Percentiles rank a stretch among this genome's conserved stretches.
phyloP scores from a whole-genome alignment of 2,329 filamentous ascomycete species.

The Kalmusia sp. region DNA sequence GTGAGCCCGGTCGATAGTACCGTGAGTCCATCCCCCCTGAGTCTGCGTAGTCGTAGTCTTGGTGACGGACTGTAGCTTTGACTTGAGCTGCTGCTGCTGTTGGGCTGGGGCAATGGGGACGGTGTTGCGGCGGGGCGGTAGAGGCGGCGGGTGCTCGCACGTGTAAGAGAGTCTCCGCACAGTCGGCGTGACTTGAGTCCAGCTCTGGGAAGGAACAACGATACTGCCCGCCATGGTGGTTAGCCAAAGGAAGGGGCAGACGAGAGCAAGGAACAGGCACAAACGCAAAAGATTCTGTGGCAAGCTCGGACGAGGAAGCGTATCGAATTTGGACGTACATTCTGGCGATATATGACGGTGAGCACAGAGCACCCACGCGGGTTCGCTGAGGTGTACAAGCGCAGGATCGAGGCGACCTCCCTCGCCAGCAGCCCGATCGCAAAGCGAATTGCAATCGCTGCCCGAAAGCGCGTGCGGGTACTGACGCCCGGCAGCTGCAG shows the following conservation, averaged over 20 bases:
- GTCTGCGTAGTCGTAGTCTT: conserved; percentile 23
- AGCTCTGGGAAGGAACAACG: conserved; percentile 29
- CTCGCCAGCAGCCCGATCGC: conserved; percentile 23
- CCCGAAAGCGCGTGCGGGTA: conserved; percentile 26
- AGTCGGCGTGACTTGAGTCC: conserved; percentile 10
- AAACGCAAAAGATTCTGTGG: conserved; percentile 23
- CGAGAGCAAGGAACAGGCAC: conserved; percentile 17
- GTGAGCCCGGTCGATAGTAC: conserved; percentile 44
- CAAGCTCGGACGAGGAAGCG: conserved; percentile 31
- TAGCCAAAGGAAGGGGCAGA: conserved; percentile 25
- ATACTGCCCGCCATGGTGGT: conserved; percentile 45
- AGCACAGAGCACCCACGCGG: conserved; percentile 13
- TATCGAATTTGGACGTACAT: conserved; percentile 45
- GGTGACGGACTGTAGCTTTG: conserved; percentile 1
- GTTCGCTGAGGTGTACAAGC: conserved; percentile 17
- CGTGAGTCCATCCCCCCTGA: conserved; percentile 44
- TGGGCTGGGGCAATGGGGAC: conserved; percentile 28
- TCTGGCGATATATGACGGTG: conserved; percentile 25
- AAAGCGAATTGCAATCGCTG: conserved; percentile 17
- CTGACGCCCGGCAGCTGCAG: conserved; percentile 21
- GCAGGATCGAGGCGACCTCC: conserved; percentile 11
- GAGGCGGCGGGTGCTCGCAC: conserved; percentile 23
- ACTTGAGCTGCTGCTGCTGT: conserved; percentile 22
- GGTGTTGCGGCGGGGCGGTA: conserved; percentile 35
- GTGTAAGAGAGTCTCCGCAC: conserved; percentile 26